Conservation (phyloP, 2,329 filamentous ascomycete genomes). For the Amesomyces nigricolor region DNA sequence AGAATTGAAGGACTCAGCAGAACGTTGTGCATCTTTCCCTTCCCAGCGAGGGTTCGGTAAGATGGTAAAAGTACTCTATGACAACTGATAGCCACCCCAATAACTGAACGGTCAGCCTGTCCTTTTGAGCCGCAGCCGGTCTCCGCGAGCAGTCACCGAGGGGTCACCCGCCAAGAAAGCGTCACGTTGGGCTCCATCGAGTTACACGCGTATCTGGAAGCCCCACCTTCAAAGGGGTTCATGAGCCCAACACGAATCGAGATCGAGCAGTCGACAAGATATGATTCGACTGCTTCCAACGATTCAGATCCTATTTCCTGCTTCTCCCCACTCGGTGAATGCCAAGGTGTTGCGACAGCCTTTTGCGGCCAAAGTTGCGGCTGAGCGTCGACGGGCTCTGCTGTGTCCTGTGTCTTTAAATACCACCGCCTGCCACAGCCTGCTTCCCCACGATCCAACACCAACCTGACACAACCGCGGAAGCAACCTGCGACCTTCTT, state of each 20-base stretch:
- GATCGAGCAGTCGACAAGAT: not conserved
- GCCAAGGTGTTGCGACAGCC: conserved; percentile 2
- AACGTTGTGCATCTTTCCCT: too few relatives aligned
- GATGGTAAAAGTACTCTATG: too few relatives aligned
- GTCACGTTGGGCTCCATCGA: too few relatives aligned
- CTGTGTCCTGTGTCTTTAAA: not conserved
- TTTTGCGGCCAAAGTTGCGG: conserved; percentile 5
- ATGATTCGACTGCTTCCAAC: not conserved
- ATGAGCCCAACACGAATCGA: not conserved
- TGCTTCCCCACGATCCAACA: conserved; percentile 3
- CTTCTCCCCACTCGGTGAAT: not conserved
- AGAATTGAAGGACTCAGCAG: too few relatives aligned
- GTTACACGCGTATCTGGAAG: too few relatives aligned
- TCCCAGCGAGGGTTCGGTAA: too few relatives aligned
- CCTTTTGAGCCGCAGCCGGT: too few relatives aligned
- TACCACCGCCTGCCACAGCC: not conserved
- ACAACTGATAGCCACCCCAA: too few relatives aligned
- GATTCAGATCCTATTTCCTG: not conserved
- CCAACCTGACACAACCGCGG: conserved; percentile 8
- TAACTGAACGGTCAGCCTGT: too few relatives aligned
- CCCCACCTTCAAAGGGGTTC: not conserved
- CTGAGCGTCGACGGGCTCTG: conserved; percentile 11
- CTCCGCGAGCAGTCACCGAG: not conserved
- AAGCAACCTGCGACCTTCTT: conserved; percentile 15
- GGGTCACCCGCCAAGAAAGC: conserved; percentile 4